Conservation (phyloP, 2,329 filamentous ascomycete species). For the Neofusicoccum sp. region DNA sequence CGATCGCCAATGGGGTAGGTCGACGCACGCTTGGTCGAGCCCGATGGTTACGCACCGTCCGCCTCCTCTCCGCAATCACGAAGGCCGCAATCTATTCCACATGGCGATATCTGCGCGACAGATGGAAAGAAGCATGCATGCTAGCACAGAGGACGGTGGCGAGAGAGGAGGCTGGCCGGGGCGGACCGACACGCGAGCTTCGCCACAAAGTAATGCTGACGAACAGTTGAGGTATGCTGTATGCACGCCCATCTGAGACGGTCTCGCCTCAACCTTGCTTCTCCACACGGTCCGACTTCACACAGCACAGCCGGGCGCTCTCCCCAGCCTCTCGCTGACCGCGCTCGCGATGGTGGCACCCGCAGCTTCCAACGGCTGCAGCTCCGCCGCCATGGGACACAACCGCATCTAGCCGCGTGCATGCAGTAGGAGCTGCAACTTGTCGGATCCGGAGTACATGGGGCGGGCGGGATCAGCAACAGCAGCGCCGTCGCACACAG, state of each 20-base stretch:
- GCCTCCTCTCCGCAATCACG: not conserved
- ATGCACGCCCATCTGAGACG: not conserved
- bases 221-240: not conserved
- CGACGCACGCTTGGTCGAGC: not conserved
- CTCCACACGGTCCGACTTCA: not conserved
- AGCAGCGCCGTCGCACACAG: not conserved
- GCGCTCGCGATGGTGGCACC: not conserved
- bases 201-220: not conserved
- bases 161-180: not conserved
- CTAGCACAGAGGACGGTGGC: not conserved
- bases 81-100: conserved; percentile 3
- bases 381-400: not conserved
- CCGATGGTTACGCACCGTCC: not conserved
- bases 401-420: conserved; percentile 6
- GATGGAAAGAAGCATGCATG: not conserved
- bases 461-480: not conserved
- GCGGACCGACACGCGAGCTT: conserved; percentile 9
- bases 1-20: not conserved
- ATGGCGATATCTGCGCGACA: conserved; percentile 11
- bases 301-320: not conserved
- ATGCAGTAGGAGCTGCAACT: conserved; percentile 1
- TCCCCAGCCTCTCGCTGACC: conserved; percentile 10
- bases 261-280: not conserved
- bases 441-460: conserved; percentile 11
- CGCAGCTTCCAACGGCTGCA: conserved; percentile 6